These are phyloP conservation scores for Arbutus unedo DNA, from an alignment of 148 eudicot species.

Conservation along the genomic window DNA sequence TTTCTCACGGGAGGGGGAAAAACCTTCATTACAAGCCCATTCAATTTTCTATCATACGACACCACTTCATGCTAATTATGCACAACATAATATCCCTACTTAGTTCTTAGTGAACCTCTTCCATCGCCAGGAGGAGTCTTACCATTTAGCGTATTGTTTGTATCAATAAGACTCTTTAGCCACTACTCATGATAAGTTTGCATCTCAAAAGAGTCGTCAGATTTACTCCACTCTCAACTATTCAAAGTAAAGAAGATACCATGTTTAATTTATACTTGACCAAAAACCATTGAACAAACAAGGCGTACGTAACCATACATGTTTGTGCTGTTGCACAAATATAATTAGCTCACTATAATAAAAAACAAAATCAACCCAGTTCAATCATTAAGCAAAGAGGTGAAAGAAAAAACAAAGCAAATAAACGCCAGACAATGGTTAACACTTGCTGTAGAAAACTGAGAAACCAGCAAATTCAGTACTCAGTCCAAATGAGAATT, in stretches of 20 bases:
- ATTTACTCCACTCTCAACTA: too few species aligned
- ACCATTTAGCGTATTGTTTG: too few species aligned
- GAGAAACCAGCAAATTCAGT: neutral
- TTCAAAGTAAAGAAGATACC: too few species aligned
- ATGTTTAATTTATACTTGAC: neutral
- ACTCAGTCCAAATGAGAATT: neutral
- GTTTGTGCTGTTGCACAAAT: too few species aligned
- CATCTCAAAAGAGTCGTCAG: too few species aligned
- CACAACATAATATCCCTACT: too few species aligned
- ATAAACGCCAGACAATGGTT: neutral
- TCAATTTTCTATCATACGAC: neutral
- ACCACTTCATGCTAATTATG: neutral
- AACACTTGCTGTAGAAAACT: neutral
- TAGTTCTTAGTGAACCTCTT: too few species aligned
- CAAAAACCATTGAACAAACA: neutral
- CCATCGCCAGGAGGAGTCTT: too few species aligned
- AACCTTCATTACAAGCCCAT: neutral
- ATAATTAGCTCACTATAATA: too few species aligned
- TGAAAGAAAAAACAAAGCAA: neutral
- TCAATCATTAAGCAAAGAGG: neutral
- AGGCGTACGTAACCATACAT: too few species aligned
- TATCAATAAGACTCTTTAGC: too few species aligned
- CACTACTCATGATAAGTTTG: too few species aligned
- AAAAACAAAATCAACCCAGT: neutral
- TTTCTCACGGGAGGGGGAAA: neutral